Evolutionary conservation across 306 rosid genomes (phyloP), one percentile per base, ranked within the genome.

Genomic region (Cucurbita maxima): DNA sequence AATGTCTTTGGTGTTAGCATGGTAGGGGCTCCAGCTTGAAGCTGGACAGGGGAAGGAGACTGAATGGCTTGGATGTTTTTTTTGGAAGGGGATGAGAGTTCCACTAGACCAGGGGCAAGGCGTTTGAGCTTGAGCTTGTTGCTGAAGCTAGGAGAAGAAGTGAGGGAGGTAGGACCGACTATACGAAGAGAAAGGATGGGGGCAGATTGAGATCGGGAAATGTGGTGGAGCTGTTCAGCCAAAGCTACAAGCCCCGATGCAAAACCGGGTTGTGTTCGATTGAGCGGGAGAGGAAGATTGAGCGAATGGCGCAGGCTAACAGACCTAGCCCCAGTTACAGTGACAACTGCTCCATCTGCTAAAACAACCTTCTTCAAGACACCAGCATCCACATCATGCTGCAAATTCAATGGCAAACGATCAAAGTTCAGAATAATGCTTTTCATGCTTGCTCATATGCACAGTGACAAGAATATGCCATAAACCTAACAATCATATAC

Each of bases 311-410:
- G 89, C 45, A 91, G 89, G 82, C 96, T 89, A 75, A 94, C 92
- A 16, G 99, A 90, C 80, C 97, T 84, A 4, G 96, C 97, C 77
- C 99, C 98, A 77, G 84, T 94, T 58, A 94, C 90, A 1, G 92
- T 94, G 34, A 94, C 97, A 77, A 89, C 96, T 1, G 99, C 99
- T n/a, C 99, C 97, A 69, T 94, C 97, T 9, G 99, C 97, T 79
- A 94, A 75, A 25, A 94, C 76, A 78, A 94, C 91, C 77, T 94
- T 94, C 91, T 89, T 91, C 82, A 94, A 84, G 30, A 90, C 97
- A 56, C 97, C 99, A 52, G 99, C 99, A 72, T 94, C 97, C 76
- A 94, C 99, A 75, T 94, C 97, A 83, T 94, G 91, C 99, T 91
- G 89, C 91, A 86, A 48, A 77, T 78, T 53, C 34, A 76, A 47